Evolutionary conservation across 257 asterid species (phyloP).

Genomic region (Jaltomata sinuosa): DNA sequence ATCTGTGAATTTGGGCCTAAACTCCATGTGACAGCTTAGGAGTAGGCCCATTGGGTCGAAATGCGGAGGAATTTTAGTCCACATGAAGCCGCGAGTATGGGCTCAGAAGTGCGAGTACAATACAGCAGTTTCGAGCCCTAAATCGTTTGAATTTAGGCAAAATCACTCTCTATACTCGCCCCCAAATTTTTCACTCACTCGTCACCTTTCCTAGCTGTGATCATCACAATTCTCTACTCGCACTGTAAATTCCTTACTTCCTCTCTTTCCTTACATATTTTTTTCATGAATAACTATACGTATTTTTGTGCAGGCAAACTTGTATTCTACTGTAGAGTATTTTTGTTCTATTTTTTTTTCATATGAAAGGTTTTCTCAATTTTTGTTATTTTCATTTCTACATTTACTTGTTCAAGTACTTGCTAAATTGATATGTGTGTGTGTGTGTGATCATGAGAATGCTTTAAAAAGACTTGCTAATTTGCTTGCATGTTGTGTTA

Average conservation of each 20-base stretch:
- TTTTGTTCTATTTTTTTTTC: not conserved
- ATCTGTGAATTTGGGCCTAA: not conserved
- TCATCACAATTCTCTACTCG: conserved; percentile 1
- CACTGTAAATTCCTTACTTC: not conserved
- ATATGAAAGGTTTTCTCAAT: not conserved
- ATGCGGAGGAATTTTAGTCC: not conserved
- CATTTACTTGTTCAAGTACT: not conserved
- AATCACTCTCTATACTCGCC: conserved; percentile 26
- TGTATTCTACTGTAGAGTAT: not conserved
- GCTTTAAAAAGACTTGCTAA: too few species aligned
- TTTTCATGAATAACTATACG: too few species aligned
- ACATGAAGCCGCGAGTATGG: conserved; percentile 10
- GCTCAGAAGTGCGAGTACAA: conserved; percentile 21
- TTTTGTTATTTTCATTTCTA: not conserved
- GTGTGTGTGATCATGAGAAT: not conserved
- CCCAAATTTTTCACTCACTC: conserved; percentile 26
- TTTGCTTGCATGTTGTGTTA: not conserved
- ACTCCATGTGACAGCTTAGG: not conserved
- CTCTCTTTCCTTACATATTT: not conserved
- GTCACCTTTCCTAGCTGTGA: conserved; percentile 3
- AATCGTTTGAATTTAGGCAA: not conserved
- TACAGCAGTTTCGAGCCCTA: conserved; percentile 5
- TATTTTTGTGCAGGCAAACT: too few species aligned
- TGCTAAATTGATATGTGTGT: not conserved
- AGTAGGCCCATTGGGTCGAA: not conserved